Evolutionary conservation across 805 yeast genomes (phyloP).

Genomic region (Komagataella ulmi): DNA sequence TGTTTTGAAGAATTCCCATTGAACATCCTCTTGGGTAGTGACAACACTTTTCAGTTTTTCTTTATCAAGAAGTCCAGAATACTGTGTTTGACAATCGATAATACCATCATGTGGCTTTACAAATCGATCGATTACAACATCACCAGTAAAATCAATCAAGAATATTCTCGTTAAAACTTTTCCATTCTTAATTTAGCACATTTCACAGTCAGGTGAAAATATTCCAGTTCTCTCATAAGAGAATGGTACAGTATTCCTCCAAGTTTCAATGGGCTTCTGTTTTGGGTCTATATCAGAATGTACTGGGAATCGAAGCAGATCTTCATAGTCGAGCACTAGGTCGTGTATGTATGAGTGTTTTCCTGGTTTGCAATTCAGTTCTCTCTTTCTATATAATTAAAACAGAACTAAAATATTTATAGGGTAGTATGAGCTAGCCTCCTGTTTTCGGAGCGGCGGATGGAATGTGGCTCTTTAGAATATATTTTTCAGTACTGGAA

Average conservation of each 20-base stretch:
- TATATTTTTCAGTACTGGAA: background rate
- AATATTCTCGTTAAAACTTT: slow-evolving; percentile 69
- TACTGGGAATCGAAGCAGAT: slow-evolving; percentile 46
- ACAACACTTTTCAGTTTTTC: slow-evolving; percentile 50
- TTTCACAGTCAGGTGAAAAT: slow-evolving; percentile 88
- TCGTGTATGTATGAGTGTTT: slow-evolving; percentile 37
- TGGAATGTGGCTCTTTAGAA: background rate
- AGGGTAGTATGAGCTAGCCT: background rate
- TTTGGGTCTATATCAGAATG: slow-evolving; percentile 25
- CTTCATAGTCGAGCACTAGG: slow-evolving; percentile 34
- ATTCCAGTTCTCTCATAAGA: slow-evolving; percentile 49
- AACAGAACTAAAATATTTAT: slow-evolving; percentile 3
- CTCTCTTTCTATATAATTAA: slow-evolving; percentile 5
- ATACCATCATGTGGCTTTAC: slow-evolving; percentile 72
- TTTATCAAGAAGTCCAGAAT: slow-evolving; percentile 80
- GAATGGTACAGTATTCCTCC: slow-evolving; percentile 41
- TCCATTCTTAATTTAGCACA: slow-evolving; percentile 57
- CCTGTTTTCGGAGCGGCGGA: background rate
- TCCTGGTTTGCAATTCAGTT: slow-evolving; percentile 4
- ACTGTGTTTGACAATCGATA: slow-evolving; percentile 68
- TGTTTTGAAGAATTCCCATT: slow-evolving; percentile 31
- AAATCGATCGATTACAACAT: slow-evolving; percentile 52
- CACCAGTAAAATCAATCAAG: slow-evolving; percentile 47
- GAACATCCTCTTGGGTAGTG: slow-evolving; percentile 57
- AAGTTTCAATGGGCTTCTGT: slow-evolving; percentile 15